A percentile compares a stretch with the other conserved stretches of the same genome.
phyloP scores from a whole-genome alignment of 192 early-diverging fungal species.

The Mortierella claussenii region DNA sequence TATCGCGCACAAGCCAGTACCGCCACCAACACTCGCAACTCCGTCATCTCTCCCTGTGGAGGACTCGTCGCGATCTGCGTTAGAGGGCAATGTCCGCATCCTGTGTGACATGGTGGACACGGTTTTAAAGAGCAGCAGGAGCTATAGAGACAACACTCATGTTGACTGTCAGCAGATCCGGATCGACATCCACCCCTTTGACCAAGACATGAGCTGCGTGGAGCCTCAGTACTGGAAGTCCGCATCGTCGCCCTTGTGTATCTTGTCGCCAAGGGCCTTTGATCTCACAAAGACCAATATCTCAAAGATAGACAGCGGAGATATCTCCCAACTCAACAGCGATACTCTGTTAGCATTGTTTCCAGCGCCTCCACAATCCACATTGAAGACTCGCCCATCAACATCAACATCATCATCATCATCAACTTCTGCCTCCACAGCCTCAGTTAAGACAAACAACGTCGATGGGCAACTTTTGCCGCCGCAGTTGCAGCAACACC shows the following conservation, averaged over 20 bases:
- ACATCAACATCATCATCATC: no score
- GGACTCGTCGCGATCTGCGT: neutral
- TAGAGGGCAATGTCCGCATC: conserved; percentile 31
- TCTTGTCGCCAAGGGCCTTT: conserved; percentile 24
- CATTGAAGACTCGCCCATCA: no score
- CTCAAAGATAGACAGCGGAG: conserved; percentile 11
- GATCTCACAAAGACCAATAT: conserved; percentile 12
- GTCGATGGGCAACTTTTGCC: no score
- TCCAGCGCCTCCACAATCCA: conserved; percentile 32
- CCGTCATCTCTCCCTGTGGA: neutral
- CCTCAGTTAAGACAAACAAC: no score
- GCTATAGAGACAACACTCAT: neutral
- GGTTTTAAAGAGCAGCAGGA: conserved; percentile 6
- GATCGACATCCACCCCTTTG: neutral
- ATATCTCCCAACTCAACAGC: conserved; percentile 21
- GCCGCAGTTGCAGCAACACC: no score
- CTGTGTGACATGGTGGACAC: conserved; percentile 48
- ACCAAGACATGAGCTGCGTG: neutral
- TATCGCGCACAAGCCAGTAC: conserved; percentile 10
- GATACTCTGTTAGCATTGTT: conserved; percentile 28
- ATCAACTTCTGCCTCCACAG: no score
- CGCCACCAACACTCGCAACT: neutral
- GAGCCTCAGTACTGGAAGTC: neutral
- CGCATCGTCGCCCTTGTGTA: conserved; percentile 1
- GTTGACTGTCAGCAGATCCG: neutral